These are phyloP conservation scores for Orbilia javanica DNA, from an alignment of 2,329 filamentous ascomycete species.

Conservation along the genomic window DNA sequence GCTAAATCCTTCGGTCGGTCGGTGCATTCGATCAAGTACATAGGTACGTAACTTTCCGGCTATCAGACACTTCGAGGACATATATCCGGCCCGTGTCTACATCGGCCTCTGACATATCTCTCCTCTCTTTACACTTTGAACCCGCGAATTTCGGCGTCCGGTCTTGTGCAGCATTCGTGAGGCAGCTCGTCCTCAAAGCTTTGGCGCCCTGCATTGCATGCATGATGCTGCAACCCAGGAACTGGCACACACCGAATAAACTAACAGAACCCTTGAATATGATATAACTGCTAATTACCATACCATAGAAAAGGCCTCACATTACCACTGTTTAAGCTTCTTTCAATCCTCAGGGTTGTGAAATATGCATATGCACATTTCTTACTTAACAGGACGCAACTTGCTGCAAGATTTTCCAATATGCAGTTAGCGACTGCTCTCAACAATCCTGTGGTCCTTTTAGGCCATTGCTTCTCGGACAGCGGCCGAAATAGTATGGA, in stretches of 20 bases:
- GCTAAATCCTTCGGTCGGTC: conserved; percentile 16
- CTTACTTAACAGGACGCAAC: conserved; percentile 18
- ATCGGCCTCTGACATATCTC: not conserved
- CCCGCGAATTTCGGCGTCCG: conserved; percentile 18
- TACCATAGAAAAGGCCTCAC: conserved; percentile 17
- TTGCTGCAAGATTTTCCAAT: conserved; percentile 25
- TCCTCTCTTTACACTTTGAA: not conserved
- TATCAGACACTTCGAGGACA: not conserved
- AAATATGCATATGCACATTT: conserved; percentile 43
- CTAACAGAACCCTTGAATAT: not conserved
- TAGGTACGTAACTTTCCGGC: not conserved
- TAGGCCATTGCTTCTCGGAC: conserved; percentile 47
- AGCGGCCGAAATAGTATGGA: conserved; percentile 24
- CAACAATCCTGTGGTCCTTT: not conserved
- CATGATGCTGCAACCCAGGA: conserved; percentile 35
- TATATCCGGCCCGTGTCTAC: conserved; percentile 11
- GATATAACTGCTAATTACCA: conserved; percentile 6
- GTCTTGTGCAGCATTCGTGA: not conserved
- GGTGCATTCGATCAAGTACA: conserved; percentile 1
- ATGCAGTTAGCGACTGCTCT: conserved; percentile 26
- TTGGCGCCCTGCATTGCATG: conserved; percentile 48
- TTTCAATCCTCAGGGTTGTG: not conserved
- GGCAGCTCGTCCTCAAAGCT: not conserved
- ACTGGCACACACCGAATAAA: conserved; percentile 23
- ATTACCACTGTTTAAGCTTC: conserved; percentile 22